Conservation (phyloP, 495 filamentous ascomycete genomes). For the Penicillium antarcticum region DNA sequence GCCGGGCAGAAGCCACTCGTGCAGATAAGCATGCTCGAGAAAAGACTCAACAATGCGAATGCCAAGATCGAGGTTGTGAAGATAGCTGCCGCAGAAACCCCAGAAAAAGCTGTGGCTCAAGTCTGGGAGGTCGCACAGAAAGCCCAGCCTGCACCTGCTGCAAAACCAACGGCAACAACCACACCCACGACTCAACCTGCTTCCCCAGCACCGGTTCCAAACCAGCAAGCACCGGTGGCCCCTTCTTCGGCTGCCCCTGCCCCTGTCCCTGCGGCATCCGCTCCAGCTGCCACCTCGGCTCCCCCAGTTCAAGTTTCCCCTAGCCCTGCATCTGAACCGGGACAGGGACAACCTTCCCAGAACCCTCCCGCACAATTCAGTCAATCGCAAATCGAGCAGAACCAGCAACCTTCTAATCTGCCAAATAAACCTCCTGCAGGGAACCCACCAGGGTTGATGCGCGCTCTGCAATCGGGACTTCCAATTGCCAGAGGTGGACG, state of each 20-base stretch:
- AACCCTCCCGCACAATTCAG: slow-evolving; percentile 31
- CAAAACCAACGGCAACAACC: slow-evolving; percentile 27
- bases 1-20: slow-evolving; percentile 61
- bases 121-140: slow-evolving; percentile 79
- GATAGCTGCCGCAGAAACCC: slow-evolving; percentile 77
- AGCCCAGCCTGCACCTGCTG: slow-evolving; percentile 54
- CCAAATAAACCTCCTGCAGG: slow-evolving; percentile 39
- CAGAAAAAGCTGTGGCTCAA: slow-evolving; percentile 72
- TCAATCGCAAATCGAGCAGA: slow-evolving; percentile 27
- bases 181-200: slow-evolving; percentile 4
- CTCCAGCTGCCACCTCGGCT: neutral
- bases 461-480: slow-evolving; percentile 47
- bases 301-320: slow-evolving; percentile 5
- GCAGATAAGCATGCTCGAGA: slow-evolving; percentile 78
- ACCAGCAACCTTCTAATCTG: slow-evolving; percentile 27
- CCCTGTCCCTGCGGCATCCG: neutral
- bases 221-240: neutral
- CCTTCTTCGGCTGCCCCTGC: neutral
- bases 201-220: slow-evolving; percentile 8
- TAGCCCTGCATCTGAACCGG: slow-evolving; percentile 8
- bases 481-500: slow-evolving; percentile 43
- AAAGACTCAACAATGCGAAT: slow-evolving; percentile 56
- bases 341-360: slow-evolving; percentile 10
- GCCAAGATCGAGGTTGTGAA: slow-evolving; percentile 77
- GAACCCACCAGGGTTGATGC: slow-evolving; percentile 32